Conservation (phyloP, 2,329 filamentous ascomycete species). For the Penicillium sumatraense region DNA sequence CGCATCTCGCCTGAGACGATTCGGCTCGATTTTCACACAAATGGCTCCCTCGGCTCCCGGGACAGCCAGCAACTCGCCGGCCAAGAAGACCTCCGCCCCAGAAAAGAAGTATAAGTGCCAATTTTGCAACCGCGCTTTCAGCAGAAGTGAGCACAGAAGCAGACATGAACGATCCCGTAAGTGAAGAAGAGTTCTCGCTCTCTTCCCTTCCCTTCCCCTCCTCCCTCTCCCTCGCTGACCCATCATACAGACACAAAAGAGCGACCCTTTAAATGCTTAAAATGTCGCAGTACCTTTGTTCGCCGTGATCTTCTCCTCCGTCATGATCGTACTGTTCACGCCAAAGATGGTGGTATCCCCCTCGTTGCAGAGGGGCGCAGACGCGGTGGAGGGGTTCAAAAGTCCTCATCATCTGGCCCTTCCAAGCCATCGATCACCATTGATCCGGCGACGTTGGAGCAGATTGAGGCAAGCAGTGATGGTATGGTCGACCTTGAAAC, state of each 20-base stretch:
- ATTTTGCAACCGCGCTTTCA: slow-evolving; percentile 97
- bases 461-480: slow-evolving; percentile 89
- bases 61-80: slow-evolving; percentile 71
- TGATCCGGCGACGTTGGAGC: slow-evolving; percentile 84
- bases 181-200: slow-evolving; percentile 48
- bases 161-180: slow-evolving; percentile 97
- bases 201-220: background rate
- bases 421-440: slow-evolving; percentile 79
- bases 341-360: slow-evolving; percentile 93
- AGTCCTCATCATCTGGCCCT: slow-evolving; percentile 54
- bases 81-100: slow-evolving; percentile 81
- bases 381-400: slow-evolving; percentile 47
- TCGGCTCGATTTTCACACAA: slow-evolving; percentile 22
- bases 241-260: slow-evolving; percentile 84
- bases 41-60: slow-evolving; percentile 58
- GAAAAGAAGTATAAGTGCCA: slow-evolving; percentile 99
- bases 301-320: slow-evolving; percentile 93
- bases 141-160: slow-evolving; percentile 94
- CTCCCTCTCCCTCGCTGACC: background rate
- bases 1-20: slow-evolving; percentile 33
- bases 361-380: slow-evolving; percentile 94
- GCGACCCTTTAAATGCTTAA: slow-evolving; percentile 97
- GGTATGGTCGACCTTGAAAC: slow-evolving; percentile 95
- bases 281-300: slow-evolving; percentile 98
- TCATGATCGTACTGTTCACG: slow-evolving; percentile 97